Evolutionary conservation across 2,329 filamentous ascomycete species (phyloP).

Genomic region (Clarireedia sp.): DNA sequence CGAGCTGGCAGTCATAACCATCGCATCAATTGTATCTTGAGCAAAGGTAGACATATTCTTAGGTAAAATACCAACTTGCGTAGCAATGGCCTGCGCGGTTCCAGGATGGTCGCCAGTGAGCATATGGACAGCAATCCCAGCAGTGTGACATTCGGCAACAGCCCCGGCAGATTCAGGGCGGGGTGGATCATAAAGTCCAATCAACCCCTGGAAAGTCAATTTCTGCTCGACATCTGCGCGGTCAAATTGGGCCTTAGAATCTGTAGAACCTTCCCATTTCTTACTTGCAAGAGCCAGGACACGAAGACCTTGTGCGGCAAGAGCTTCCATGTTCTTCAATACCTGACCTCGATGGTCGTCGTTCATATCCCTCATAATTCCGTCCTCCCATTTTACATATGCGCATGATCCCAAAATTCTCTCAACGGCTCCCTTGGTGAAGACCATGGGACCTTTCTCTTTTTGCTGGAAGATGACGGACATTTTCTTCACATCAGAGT

Average conservation of each 20-base stretch:
- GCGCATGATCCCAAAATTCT: conserved; percentile 58
- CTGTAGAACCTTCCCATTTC: conserved; percentile 22
- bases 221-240: conserved; percentile 58
- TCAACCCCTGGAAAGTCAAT: conserved; percentile 64
- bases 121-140: conserved; percentile 69
- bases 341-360: conserved; percentile 48
- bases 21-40: conserved; percentile 53
- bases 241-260: conserved; percentile 34
- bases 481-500: conserved; percentile 71
- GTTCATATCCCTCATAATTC: conserved; percentile 39
- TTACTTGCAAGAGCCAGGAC: conserved; percentile 57
- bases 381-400: conserved; percentile 35
- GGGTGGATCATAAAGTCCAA: conserved; percentile 51
- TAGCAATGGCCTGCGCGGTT: conserved; percentile 70
- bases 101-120: conserved; percentile 76
- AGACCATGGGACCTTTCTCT: conserved; percentile 37
- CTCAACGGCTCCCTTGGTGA: conserved; percentile 64
- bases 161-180: conserved; percentile 49
- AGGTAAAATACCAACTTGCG: conserved; percentile 70
- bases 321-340: conserved; percentile 59
- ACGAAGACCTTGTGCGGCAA: conserved; percentile 59
- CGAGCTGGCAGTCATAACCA: conserved; percentile 68
- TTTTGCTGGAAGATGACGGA: conserved; percentile 54
- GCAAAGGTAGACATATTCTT: conserved; percentile 51
- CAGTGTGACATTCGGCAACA: conserved; percentile 52